Evolutionary conservation across 768 basidiomycete species (phyloP), one percentile per base, ranked within the genome.

Genomic region (Macrocybe gigantea): DNA sequence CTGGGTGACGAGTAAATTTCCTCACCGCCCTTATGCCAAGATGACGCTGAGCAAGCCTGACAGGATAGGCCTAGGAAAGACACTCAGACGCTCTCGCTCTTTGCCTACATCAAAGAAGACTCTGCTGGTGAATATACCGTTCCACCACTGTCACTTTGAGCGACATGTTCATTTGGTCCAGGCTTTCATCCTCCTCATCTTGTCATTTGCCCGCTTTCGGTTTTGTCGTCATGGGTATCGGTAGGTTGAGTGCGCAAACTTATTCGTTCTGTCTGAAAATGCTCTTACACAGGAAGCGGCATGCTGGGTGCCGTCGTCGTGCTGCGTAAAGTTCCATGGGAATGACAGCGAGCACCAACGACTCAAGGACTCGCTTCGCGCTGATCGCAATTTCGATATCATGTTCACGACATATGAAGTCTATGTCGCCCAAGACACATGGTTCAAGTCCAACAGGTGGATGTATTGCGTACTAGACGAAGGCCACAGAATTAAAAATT

Each of bases 401-500:
- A 70, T 82, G 53, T 59, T 88, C 48, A 83, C 85, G 31, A 87
- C 85, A 1, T 88, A 88, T 55, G 86, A 88, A 30, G 56, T 67
- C 1, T 86, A 78, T 50, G 75, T 73, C 47, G 67, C 74, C 33
- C 79, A 84, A 45, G 70, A 79, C 34, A 44, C 51, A 6, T 83
- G 81, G 80, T 76, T 83, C 69, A 88, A 79, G 66, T 70, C 64
- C 40, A 71, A 65, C 12, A 75, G 67, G 41, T 88, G 72, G 79
- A 73, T 60, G 15, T 80, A 79, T 48, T 75, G 76, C 50, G 79
- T 82, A 5, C 71, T 83, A 9, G 82, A 83, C 52, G 82, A 83
- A 57, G 82, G 82, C 5, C 86, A 88, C 64, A 76, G 73, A 55
- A 83, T 88, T 66, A 87, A 87, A 66, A 86, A 86, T 51, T 64